A percentile compares a stretch with the other conserved stretches of the same genome.
These are phyloP conservation scores for Mortierella claussenii DNA, from an alignment of 192 early-diverging fungal genomes.

Conservation along the genomic window DNA sequence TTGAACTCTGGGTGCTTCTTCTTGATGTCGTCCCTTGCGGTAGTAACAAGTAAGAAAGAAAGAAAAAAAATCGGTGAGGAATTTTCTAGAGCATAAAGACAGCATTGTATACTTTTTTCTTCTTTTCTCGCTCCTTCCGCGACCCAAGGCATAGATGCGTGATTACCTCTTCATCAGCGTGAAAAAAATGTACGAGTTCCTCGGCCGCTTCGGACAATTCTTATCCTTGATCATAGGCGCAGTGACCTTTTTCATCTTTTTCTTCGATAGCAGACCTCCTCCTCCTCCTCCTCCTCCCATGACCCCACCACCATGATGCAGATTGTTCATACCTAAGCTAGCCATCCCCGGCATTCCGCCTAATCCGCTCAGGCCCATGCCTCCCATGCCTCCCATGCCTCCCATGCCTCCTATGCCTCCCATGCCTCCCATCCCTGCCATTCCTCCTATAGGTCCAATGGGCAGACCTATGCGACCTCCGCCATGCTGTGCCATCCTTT, in stretches of 20 bases:
- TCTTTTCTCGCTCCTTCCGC: neutral
- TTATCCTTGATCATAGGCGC: constrained; percentile 47
- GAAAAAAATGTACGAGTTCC: constrained; percentile 56
- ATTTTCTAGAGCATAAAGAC: neutral
- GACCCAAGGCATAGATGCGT: neutral
- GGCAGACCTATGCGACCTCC: neutral
- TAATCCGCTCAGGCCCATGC: constrained; percentile 1
- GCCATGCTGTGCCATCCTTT: neutral
- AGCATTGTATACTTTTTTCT: neutral
- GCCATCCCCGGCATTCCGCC: constrained; percentile 8
- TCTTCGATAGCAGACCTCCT: constrained; percentile 27
- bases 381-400: constrained; percentile 21
- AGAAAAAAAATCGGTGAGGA: neutral
- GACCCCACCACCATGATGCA: constrained; percentile 7
- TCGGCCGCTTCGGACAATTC: constrained; percentile 54
- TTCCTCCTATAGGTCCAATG: neutral
- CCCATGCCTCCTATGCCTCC: constrained; percentile 1
- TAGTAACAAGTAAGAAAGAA: neutral
- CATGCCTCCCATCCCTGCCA: neutral
- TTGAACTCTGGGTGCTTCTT: constrained; percentile 54
- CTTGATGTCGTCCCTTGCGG: constrained; percentile 54
- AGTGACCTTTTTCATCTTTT: constrained; percentile 33
- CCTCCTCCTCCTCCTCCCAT: constrained; percentile 6
- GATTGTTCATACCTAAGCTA: constrained; percentile 13
- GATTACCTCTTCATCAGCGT: constrained; percentile 51